These are phyloP conservation scores for Diplodia intermedia DNA, from an alignment of 2,329 filamentous ascomycete genomes.

Conservation along the genomic window DNA sequence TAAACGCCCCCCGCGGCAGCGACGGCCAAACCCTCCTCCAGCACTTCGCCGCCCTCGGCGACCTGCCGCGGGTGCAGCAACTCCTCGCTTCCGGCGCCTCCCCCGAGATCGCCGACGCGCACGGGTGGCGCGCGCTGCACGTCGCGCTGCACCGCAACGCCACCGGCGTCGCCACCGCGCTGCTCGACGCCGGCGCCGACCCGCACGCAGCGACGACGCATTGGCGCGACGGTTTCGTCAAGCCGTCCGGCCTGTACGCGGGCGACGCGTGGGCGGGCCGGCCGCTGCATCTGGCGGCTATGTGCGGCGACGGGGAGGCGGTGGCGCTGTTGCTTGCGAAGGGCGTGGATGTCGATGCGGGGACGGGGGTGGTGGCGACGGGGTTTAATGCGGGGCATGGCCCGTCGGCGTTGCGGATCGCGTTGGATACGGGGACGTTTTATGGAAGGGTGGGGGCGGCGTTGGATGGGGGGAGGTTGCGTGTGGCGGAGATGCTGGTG, in stretches of 20 bases:
- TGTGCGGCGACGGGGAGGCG: not conserved
- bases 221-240: not conserved
- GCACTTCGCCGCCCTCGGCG: not conserved
- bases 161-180: not conserved
- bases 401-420: slow-evolving; percentile 3
- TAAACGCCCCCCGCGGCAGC: no score
- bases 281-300: not conserved
- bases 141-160: not conserved
- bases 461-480: not conserved
- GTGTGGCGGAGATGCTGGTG: not conserved
- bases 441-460: not conserved
- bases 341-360: not conserved
- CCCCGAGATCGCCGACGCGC: not conserved
- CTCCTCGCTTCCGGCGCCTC: not conserved
- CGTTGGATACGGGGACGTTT: not conserved
- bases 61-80: not conserved
- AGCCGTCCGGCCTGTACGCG: not conserved
- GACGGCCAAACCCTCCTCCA: no score
- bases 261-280: not conserved
- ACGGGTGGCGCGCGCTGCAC: not conserved
- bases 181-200: not conserved
- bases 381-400: not conserved
- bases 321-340: not conserved
- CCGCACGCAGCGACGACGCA: not conserved
- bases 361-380: not conserved